Evolutionary conservation across 345 rosid genomes (phyloP).

Genomic region (Camelina sativa): DNA sequence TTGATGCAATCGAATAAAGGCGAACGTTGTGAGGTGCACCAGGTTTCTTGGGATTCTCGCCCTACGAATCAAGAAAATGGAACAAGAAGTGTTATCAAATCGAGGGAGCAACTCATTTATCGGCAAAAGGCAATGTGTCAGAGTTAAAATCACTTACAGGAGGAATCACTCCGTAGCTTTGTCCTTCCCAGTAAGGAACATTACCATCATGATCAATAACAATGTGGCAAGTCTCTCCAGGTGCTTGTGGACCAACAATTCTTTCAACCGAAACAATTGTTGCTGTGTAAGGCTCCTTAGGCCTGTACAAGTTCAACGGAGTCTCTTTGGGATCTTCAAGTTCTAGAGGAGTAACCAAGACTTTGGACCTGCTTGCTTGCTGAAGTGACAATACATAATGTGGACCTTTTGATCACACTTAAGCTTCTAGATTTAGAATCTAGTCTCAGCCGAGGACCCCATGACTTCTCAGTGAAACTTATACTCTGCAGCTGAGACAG

Average conservation of each 20-base stretch:
- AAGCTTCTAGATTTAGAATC: slow-evolving; percentile 53
- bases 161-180: slow-evolving; percentile 97
- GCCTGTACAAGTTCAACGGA: slow-evolving; percentile 74
- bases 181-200: slow-evolving; percentile 99
- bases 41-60: slow-evolving; percentile 97
- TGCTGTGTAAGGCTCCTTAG: slow-evolving; percentile 92
- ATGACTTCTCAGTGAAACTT: slow-evolving; percentile 61
- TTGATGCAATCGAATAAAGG: slow-evolving; percentile 93
- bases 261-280: slow-evolving; percentile 94
- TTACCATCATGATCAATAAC: slow-evolving; percentile 94
- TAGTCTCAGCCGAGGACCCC: slow-evolving; percentile 52
- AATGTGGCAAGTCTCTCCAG: slow-evolving; percentile 98
- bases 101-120: not conserved
- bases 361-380: slow-evolving; percentile 75
- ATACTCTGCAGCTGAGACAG: slow-evolving; percentile 62
- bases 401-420: slow-evolving; percentile 39
- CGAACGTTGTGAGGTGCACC: slow-evolving; percentile 89
- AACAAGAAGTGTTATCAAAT: not conserved
- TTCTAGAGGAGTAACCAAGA: slow-evolving; percentile 72
- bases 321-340: slow-evolving; percentile 80
- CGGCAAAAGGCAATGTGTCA: not conserved
- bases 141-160: slow-evolving; percentile 72
- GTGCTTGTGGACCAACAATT: slow-evolving; percentile 86
- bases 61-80: slow-evolving; percentile 45
- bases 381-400: slow-evolving; percentile 89